phyloP scores from a whole-genome alignment of 306 rosid species.

The Mucuna pruriens region DNA sequence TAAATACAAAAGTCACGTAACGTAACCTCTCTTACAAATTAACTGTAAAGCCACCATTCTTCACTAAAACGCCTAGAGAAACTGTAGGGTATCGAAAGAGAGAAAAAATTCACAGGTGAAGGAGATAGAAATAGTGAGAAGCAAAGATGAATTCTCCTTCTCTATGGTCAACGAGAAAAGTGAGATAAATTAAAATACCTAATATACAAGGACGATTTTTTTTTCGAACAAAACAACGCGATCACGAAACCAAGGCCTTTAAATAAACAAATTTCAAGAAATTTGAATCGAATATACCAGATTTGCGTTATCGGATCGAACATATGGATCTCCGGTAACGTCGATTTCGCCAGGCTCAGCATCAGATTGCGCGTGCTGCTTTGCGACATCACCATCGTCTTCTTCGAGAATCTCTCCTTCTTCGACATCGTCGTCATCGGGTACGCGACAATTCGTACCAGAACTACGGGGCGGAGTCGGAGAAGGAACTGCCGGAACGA shows the following conservation, averaged over 20 bases:
- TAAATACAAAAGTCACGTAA: conserved; percentile 44
- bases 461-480: conserved; percentile 22
- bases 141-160: neutral
- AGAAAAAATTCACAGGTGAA: neutral
- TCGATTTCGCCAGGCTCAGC: conserved; percentile 52
- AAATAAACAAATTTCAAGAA: neutral
- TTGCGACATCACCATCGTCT: conserved; percentile 44
- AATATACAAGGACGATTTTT: neutral
- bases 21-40: conserved; percentile 82
- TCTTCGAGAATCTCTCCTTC: conserved; percentile 87
- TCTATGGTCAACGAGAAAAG: neutral
- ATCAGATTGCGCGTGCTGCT: conserved; percentile 33
- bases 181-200: neutral
- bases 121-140: neutral
- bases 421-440: conserved; percentile 63
- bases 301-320: conserved; percentile 41
- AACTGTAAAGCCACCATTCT: conserved; percentile 70
- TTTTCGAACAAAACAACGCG: neutral
- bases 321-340: conserved; percentile 34
- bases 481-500: conserved; percentile 29
- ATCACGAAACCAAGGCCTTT: neutral
- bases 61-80: conserved; percentile 75
- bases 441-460: conserved; percentile 1
- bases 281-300: conserved; percentile 53
- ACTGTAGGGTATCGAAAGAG: conserved; percentile 28